phyloP scores from a whole-genome alignment of 1,139 yeast species.

The Lodderomyces parapsilosis region DNA sequence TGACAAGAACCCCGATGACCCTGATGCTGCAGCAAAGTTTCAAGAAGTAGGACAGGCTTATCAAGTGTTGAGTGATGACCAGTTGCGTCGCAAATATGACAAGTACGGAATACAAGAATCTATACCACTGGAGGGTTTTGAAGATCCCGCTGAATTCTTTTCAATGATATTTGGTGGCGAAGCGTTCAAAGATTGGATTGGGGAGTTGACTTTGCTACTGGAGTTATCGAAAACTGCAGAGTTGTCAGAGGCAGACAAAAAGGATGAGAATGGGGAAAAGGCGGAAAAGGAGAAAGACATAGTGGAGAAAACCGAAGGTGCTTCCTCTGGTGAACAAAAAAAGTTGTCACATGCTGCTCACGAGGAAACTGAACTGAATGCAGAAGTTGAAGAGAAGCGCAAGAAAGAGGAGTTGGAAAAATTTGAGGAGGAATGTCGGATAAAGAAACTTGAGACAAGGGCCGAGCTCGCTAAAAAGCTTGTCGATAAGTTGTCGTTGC shows the following conservation, averaged over 20 bases:
- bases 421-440: slow-evolving; percentile 74
- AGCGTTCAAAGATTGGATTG: slow-evolving; percentile 81
- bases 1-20: slow-evolving; percentile 90
- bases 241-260: slow-evolving; percentile 24
- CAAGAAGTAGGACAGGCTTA: slow-evolving; percentile 79
- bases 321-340: slow-evolving; percentile 2
- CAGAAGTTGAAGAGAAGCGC: slow-evolving; percentile 39
- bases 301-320: not conserved
- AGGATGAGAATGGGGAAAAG: slow-evolving; percentile 2
- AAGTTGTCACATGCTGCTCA: slow-evolving; percentile 12
- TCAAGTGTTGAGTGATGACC: slow-evolving; percentile 77
- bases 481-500: slow-evolving; percentile 63
- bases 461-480: slow-evolving; percentile 63
- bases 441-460: slow-evolving; percentile 72
- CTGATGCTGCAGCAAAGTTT: slow-evolving; percentile 69
- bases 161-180: slow-evolving; percentile 80
- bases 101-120: slow-evolving; percentile 84
- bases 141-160: slow-evolving; percentile 82
- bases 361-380: slow-evolving; percentile 17
- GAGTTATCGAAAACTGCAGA: slow-evolving; percentile 62
- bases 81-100: slow-evolving; percentile 74
- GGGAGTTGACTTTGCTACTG: slow-evolving; percentile 63
- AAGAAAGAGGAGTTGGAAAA: slow-evolving; percentile 66
- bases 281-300: not conserved
- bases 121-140: slow-evolving; percentile 79